Percentiles rank a stretch among this genome's conserved stretches.
Evolutionary conservation across 805 yeast genomes (phyloP).

Genomic region (Kregervanrija pseudodelftensis): DNA sequence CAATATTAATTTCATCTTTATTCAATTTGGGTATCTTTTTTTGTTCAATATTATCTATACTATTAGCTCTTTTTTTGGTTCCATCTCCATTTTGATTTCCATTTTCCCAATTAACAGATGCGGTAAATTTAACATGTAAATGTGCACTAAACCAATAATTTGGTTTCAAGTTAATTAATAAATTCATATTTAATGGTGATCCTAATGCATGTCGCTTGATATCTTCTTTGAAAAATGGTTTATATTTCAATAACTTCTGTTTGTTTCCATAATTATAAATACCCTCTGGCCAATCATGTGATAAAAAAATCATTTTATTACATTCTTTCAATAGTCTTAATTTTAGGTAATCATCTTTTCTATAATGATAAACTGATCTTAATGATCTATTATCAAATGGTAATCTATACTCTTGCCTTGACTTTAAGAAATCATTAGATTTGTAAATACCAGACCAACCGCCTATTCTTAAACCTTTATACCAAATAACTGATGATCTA

Average conservation of each 20-base stretch:
- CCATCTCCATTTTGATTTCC: constrained; percentile 3
- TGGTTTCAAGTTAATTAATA: constrained; percentile 54
- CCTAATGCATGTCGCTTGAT: constrained; percentile 58
- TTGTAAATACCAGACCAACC: constrained; percentile 85
- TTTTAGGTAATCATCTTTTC: constrained; percentile 56
- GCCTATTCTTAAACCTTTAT: constrained; percentile 65
- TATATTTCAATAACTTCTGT: constrained; percentile 40
- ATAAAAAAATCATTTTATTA: constrained; percentile 47
- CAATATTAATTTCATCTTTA: constrained; percentile 14
- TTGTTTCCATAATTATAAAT: constrained; percentile 60
- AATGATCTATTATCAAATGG: constrained; percentile 44
- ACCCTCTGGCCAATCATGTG: constrained; percentile 95
- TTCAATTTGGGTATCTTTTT: constrained; percentile 17
- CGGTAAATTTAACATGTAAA: constrained; percentile 68
- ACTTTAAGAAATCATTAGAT: constrained; percentile 36
- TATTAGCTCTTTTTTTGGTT: constrained; percentile 1
- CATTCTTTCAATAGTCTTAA: constrained; percentile 33
- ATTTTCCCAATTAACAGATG: constrained; percentile 32
- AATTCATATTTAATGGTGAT: constrained; percentile 53
- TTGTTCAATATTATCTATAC: constrained; percentile 13
- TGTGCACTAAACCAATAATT: constrained; percentile 84
- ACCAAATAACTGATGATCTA: constrained; percentile 65
- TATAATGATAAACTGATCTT: constrained; percentile 66
- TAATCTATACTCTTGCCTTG: constrained; percentile 31
- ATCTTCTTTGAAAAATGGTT: constrained; percentile 66